A percentile compares a stretch with the other conserved stretches of the same genome.
phyloP scores from a whole-genome alignment of 2,329 filamentous ascomycete genomes.

The Sarocladium oryzae region DNA sequence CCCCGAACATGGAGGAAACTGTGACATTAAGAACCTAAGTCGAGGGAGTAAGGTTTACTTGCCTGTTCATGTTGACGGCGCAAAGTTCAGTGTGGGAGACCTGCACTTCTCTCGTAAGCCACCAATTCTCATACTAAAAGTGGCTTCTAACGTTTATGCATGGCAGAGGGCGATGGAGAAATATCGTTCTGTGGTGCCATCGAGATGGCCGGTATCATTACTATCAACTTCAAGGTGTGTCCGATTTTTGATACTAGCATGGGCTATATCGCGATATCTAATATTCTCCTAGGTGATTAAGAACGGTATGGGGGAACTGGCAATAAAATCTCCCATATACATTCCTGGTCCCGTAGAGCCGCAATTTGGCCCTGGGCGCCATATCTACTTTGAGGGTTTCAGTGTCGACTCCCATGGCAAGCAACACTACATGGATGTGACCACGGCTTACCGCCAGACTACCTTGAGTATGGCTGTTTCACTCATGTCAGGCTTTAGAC shows the following conservation, averaged over 20 bases:
- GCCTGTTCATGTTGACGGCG: conserved; percentile 78
- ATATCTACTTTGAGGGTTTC: conserved; percentile 54
- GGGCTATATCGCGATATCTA: not conserved
- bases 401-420: conserved; percentile 82
- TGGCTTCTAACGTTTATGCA: not conserved
- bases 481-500: not conserved
- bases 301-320: conserved; percentile 65
- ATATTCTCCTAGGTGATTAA: conserved; percentile 40
- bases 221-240: conserved; percentile 67
- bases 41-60: conserved; percentile 78
- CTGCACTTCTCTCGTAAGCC: conserved; percentile 64
- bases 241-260: not conserved
- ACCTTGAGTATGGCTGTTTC: conserved; percentile 42
- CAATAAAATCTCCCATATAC: conserved; percentile 73
- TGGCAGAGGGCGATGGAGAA: conserved; percentile 72
- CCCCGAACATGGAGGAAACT: conserved; percentile 85
- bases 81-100: conserved; percentile 87
- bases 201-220: conserved; percentile 90
- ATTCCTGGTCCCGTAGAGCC: conserved; percentile 82
- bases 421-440: conserved; percentile 83
- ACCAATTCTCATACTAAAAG: no score
- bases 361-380: conserved; percentile 71
- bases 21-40: conserved; percentile 83
- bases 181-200: conserved; percentile 87
- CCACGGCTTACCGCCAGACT: conserved; percentile 80